These are phyloP conservation scores for Hypoxylon crocopeplum DNA, from an alignment of 495 filamentous ascomycete species.

Conservation along the genomic window DNA sequence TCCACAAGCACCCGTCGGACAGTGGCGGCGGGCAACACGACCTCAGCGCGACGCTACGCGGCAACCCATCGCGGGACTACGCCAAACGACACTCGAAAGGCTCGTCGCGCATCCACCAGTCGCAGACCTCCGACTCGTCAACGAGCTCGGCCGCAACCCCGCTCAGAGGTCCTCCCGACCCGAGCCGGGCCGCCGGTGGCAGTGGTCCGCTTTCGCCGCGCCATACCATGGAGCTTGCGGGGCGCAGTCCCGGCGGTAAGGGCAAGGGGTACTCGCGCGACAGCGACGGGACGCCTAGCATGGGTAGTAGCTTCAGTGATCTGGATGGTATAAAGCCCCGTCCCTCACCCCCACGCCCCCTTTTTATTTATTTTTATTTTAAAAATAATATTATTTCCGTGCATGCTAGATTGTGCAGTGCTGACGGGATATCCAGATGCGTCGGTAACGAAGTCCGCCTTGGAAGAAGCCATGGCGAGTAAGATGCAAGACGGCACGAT, in stretches of 20 bases:
- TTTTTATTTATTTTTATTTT: too few species aligned
- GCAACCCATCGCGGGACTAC: slow-evolving; percentile 51
- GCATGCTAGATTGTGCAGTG: too few species aligned
- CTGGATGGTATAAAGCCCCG: slow-evolving; percentile 72
- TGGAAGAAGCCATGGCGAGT: slow-evolving; percentile 92
- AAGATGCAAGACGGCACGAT: slow-evolving; percentile 85
- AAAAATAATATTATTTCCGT: too few species aligned
- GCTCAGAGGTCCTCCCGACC: slow-evolving; percentile 16
- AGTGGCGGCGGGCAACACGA: slow-evolving; percentile 51
- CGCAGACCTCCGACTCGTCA: slow-evolving; percentile 65
- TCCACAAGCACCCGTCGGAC: slow-evolving; percentile 52
- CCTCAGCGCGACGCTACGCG: slow-evolving; percentile 66
- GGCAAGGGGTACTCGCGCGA: slow-evolving; percentile 62
- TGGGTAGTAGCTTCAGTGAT: slow-evolving; percentile 98
- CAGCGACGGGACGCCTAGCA: slow-evolving; percentile 91
- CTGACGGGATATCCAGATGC: slow-evolving; percentile 64
- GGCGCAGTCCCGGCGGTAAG: slow-evolving; percentile 62
- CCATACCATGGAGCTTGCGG: slow-evolving; percentile 62
- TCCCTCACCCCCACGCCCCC: neutral
- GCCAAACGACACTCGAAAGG: slow-evolving; percentile 42
- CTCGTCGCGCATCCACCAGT: slow-evolving; percentile 45
- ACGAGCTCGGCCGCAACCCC: slow-evolving; percentile 57
- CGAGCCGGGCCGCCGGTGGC: slow-evolving; percentile 19
- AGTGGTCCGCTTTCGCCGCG: slow-evolving; percentile 55
- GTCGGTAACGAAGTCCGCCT: slow-evolving; percentile 89